These are phyloP conservation scores for Debaryomyces maramus DNA, from an alignment of 805 yeast genomes.

Conservation along the genomic window DNA sequence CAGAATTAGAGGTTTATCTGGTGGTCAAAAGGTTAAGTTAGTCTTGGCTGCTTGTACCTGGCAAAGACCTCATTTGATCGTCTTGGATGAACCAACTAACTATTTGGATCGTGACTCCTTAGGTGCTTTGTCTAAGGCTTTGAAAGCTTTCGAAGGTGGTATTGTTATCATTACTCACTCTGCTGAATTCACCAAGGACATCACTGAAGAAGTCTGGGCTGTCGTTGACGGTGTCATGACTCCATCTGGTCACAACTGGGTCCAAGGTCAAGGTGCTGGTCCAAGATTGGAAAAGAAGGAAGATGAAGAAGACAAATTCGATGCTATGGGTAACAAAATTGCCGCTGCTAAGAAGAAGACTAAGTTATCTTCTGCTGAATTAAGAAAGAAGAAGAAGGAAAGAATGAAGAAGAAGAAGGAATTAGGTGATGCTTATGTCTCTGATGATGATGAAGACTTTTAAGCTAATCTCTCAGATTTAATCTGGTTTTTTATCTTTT, in stretches of 20 bases:
- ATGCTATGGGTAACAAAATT: conserved; percentile 99
- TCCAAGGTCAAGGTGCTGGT: conserved; percentile 99
- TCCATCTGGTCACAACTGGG: conserved; percentile 99
- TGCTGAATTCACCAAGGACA: conserved; percentile 99
- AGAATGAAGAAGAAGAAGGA: conserved; percentile 99
- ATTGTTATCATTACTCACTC: conserved; percentile 99
- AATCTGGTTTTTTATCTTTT: conserved; percentile 5
- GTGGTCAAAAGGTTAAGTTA: conserved; percentile 99
- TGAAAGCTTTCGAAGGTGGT: conserved; percentile 99
- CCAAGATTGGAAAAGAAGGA: conserved; percentile 98
- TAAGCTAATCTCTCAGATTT: conserved; percentile 19
- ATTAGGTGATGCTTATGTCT: conserved; percentile 98
- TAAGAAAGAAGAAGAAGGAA: conserved; percentile 99
- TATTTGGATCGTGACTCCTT: conserved; percentile 98
- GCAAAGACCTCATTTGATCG: conserved; percentile 99
- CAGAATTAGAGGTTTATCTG: conserved; percentile 99
- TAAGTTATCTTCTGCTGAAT: conserved; percentile 97
- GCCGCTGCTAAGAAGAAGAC: conserved; percentile 93
- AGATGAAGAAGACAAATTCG: conserved; percentile 96
- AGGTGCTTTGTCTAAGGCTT: conserved; percentile 98
- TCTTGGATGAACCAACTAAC: conserved; percentile 99
- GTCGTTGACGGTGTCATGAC: conserved; percentile 97
- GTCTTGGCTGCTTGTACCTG: conserved; percentile 99
- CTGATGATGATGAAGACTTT: conserved; percentile 73
- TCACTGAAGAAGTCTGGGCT: conserved; percentile 99